A percentile compares a stretch with the other conserved stretches of the same genome.
Evolutionary conservation across 2,329 filamentous ascomycete species (phyloP).

Genomic region (Verticillium longisporum): DNA sequence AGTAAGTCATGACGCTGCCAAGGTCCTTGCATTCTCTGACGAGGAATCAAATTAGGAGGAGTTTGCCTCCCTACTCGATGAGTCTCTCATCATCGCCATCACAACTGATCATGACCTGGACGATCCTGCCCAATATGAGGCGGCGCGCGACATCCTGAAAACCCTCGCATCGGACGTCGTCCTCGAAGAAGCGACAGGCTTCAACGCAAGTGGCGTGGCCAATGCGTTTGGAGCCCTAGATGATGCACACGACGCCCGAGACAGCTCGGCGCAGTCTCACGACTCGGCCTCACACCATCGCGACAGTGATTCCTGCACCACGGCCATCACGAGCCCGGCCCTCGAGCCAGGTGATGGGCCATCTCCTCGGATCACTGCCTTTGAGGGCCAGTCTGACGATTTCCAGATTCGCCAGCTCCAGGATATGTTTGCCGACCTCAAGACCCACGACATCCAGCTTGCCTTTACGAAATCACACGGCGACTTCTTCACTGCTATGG

Average conservation of each 20-base stretch:
- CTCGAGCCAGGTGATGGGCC: conserved; percentile 4
- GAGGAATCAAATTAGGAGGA: conserved; percentile 42
- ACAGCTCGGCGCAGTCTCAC: conserved; percentile 16
- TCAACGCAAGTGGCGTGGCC: conserved; percentile 70
- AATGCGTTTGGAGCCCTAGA: conserved; percentile 25
- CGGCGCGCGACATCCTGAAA: conserved; percentile 55
- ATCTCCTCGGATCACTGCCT: conserved; percentile 14
- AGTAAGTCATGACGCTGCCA: not conserved
- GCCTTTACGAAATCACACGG: conserved; percentile 61
- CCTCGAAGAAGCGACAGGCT: conserved; percentile 65
- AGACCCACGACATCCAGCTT: conserved; percentile 56
- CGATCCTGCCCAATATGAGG: conserved; percentile 40
- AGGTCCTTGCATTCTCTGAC: not conserved
- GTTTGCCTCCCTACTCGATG: conserved; percentile 70
- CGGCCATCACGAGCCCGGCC: conserved; percentile 12
- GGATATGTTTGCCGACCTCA: conserved; percentile 66
- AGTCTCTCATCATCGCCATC: conserved; percentile 70
- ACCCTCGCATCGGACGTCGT: conserved; percentile 56
- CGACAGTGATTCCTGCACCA: conserved; percentile 21
- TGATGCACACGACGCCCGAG: conserved; percentile 14
- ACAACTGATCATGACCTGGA: conserved; percentile 64
- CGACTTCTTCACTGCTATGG: conserved; percentile 64
- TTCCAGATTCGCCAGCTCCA: conserved; percentile 58
- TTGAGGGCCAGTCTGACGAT: conserved; percentile 39
- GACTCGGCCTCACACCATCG: conserved; percentile 15